phyloP scores from a whole-genome alignment of 164 flowering plant species.

The Stephania cephalantha region DNA sequence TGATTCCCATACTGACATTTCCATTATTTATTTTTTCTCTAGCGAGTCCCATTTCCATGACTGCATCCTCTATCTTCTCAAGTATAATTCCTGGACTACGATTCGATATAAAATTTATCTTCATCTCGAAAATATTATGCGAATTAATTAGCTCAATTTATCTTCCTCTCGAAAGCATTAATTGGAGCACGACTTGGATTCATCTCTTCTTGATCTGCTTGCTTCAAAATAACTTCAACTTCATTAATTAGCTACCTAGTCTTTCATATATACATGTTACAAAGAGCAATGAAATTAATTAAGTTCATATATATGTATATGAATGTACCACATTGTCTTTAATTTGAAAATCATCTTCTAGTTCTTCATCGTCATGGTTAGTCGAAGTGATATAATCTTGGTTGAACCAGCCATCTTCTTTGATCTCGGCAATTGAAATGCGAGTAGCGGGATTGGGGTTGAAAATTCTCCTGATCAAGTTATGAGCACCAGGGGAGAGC shows the following conservation, averaged over 20 bases:
- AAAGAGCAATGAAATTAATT: conserved; percentile 54
- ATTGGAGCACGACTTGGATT: no score
- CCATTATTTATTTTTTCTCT: conserved; percentile 50
- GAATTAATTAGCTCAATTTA: no score
- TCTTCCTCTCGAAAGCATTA: no score
- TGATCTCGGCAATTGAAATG: conserved; percentile 59
- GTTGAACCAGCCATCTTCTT: conserved; percentile 71
- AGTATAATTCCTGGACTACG: no score
- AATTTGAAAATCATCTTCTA: conserved; percentile 5
- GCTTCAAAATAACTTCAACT: no score
- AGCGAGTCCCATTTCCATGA: no score
- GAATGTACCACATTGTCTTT: conserved; percentile 28
- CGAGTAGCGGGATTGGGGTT: conserved; percentile 82
- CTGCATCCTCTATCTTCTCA: no score
- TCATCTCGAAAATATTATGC: no score
- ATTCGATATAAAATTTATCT: no score
- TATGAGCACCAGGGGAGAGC: conserved; percentile 69
- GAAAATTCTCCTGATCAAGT: conserved; percentile 65
- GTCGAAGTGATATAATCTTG: conserved; percentile 47
- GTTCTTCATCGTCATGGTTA: conserved; percentile 42
- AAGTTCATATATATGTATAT: conserved; percentile 22
- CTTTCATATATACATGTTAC: conserved; percentile 10
- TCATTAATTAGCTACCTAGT: no score
- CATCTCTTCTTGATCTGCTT: no score
- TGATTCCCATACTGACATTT: conserved; percentile 38